These are phyloP conservation scores for Blastobotrys serpentis DNA, from an alignment of 1,139 yeast genomes.

Conservation along the genomic window DNA sequence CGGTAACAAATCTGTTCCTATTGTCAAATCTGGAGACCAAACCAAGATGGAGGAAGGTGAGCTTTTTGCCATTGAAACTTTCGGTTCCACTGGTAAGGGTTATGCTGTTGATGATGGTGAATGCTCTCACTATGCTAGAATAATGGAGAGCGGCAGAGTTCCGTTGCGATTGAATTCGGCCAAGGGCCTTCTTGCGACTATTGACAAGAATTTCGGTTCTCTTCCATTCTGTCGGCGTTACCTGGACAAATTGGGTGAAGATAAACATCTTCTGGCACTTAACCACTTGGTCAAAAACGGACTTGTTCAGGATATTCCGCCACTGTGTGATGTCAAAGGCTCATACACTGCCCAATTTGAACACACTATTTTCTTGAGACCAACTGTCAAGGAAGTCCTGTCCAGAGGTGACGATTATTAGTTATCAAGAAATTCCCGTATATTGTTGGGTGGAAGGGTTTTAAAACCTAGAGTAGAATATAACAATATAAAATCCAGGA, in stretches of 20 bases:
- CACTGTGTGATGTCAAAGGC: slow-evolving; percentile 81
- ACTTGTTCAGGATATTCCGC: slow-evolving; percentile 91
- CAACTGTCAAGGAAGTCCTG: slow-evolving; percentile 90
- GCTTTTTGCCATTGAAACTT: slow-evolving; percentile 95
- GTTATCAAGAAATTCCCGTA: too few relatives aligned
- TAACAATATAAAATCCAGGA: too few relatives aligned
- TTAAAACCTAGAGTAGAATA: too few relatives aligned
- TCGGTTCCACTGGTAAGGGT: slow-evolving; percentile 95
- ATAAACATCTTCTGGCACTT: slow-evolving; percentile 82
- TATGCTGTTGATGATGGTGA: slow-evolving; percentile 86
- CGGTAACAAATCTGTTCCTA: slow-evolving; percentile 95
- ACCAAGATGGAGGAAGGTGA: slow-evolving; percentile 99
- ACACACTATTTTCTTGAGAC: slow-evolving; percentile 87
- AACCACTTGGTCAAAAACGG: slow-evolving; percentile 85
- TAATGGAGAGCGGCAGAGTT: slow-evolving; percentile 48
- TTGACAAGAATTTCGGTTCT: slow-evolving; percentile 83
- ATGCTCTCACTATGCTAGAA: slow-evolving; percentile 86
- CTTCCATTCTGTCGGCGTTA: slow-evolving; percentile 96
- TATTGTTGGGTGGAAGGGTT: too few relatives aligned
- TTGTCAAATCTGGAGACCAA: slow-evolving; percentile 86
- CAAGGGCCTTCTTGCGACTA: slow-evolving; percentile 60
- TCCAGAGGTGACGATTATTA: slow-evolving; percentile 94
- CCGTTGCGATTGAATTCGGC: slow-evolving; percentile 66
- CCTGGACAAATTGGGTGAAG: slow-evolving; percentile 88
- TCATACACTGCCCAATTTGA: slow-evolving; percentile 95